Evolutionary conservation across 2,329 filamentous ascomycete species (phyloP), one percentile per base, ranked within the genome.

Genomic region (Calonectria pauciramosa): DNA sequence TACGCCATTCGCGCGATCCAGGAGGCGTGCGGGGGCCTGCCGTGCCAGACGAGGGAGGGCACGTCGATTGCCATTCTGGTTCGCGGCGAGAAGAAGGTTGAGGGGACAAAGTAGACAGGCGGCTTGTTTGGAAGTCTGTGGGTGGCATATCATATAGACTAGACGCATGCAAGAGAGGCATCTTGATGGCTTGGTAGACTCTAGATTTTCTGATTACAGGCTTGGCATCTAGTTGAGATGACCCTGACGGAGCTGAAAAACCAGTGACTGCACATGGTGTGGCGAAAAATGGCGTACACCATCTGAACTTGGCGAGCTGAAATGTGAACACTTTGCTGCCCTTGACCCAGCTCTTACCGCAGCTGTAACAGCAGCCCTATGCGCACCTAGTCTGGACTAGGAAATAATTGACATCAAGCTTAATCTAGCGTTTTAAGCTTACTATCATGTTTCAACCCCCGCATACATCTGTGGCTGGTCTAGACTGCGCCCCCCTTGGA

Each of bases 11-110:
- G 81, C 16, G 86, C 85, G 0, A 83, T 90, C 13, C 82, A 82
- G 68, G 81, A 47, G 83, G 90, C 63, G 76, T 90, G 75, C 83
- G 86, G 72, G 82, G 90, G 80, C 81, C 83, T 52, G 71, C 81
- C 69, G 88, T 92, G 82, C 79, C 81, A 70, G 82, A 91, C 78
- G 78, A 84, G 76, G 88, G 91, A 77, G 88, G 91, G 72, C 77
- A 84, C 88, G 8, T 87, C 90, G 20, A 87, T 93, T 36, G 91
- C 90, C 0, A 83, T 93, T 9, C 82, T 93, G 1, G 88, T 93
- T 18, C 90, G 87, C 79, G 90, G 82, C 1, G 80, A 83, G 72
- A 82, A 63, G 65, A 71, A 32, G 6, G 49, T 51, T 10, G 34
- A 72, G 20, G 52, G 49, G 7, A 7, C 56, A 9, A 41, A 26